These are phyloP conservation scores for Mycena sanguinolenta DNA, from an alignment of 768 basidiomycete species.

Conservation along the genomic window DNA sequence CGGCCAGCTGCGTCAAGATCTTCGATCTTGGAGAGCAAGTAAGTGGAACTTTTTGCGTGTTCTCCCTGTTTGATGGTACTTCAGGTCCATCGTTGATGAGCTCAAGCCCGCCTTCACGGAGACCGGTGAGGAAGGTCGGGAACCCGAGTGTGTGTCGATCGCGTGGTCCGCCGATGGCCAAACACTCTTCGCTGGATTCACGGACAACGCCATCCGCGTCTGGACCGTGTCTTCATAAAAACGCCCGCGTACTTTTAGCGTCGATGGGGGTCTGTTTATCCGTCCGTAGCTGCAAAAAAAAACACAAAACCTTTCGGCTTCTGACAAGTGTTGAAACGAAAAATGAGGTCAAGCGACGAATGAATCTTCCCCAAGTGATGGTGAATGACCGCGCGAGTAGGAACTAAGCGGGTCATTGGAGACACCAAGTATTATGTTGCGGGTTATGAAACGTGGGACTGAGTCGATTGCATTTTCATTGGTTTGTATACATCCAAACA, in stretches of 20 bases:
- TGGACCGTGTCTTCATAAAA: conserved; percentile 85
- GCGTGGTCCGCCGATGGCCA: conserved; percentile 99
- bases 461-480: no score
- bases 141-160: conserved; percentile 95
- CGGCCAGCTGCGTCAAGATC: conserved; percentile 97
- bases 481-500: no score
- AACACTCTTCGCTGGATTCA: conserved; percentile 97
- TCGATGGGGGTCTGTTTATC: conserved; percentile 28
- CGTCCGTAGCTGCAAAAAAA: conserved; percentile 37
- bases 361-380: no score
- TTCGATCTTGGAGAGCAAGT: conserved; percentile 99
- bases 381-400: no score
- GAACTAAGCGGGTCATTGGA: no score
- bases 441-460: no score
- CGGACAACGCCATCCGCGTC: conserved; percentile 93
- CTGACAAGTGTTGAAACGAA: background rate
- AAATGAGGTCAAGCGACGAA: background rate
- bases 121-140: conserved; percentile 75
- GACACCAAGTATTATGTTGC: no score
- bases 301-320: background rate
- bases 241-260: conserved; percentile 28
- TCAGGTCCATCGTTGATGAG: conserved; percentile 96
- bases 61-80: conserved; percentile 13
- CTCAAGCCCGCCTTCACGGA: conserved; percentile 95
- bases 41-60: conserved; percentile 50